Base-by-base conservation (phyloP, 305 asterid species). In the Plantago coronopus region DNA sequence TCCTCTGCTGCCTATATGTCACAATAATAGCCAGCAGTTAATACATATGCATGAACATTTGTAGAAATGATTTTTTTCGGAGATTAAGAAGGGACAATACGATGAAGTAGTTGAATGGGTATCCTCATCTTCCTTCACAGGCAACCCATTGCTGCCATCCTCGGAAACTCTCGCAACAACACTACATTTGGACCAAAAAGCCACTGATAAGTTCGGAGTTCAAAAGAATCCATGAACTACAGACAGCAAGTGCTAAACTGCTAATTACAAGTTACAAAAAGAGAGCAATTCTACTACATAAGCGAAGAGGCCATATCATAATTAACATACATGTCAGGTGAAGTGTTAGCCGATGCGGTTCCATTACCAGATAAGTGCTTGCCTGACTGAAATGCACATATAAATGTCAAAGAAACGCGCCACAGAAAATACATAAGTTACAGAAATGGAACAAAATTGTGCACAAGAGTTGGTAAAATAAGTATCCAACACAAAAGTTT, bases 51-150 rank as follows among this genome's bases (percentile, higher is more conserved):
- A 47, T 43, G 1, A 67, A 59, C 19, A 56, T 29, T 44, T 17
- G 27, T 13, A n/a, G n/a, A 40, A 15, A 48, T 48, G 18, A 18
- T 54, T 57, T 18, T 54, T 8, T 45, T 18, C 63, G 57, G 46
- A 73, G 47, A 22, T 29, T 47, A 61, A 63, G 59, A 34, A 40
- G 9, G 40, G 57, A 46, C 45, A 62, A 54, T 84, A 89, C 94
- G 86, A 84, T 69, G 97, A 86, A 48, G 89, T 71, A 47, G 87
- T 74, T 17, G 97, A 89, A 54, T 34, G 84, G 17, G 81, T 69
- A 74, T 89, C 97, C 25, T 89, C 85, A 9, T 76, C 95, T 59
- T 80, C 83, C 70, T 75, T 76, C 5, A 55, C 65, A 23, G 74
- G 62, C 67, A 58, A 49, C 20, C 58, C 65, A 22, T 54, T 38